These are phyloP conservation scores for Rhizophora apiculata DNA, from an alignment of 345 rosid species.

Conservation along the genomic window DNA sequence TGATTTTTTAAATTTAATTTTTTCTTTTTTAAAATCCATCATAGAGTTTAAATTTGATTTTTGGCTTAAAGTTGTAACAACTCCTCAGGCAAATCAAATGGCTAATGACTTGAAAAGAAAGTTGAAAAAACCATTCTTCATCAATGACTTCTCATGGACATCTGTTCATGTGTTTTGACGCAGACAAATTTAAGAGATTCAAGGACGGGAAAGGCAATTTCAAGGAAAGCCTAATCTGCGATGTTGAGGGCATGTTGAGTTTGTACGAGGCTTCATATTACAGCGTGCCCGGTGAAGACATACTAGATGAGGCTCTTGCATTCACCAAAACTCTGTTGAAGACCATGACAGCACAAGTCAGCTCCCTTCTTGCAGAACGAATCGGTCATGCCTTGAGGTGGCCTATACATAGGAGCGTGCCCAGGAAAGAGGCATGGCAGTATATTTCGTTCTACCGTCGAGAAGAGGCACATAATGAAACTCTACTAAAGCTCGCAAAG, in stretches of 20 bases:
- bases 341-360: background rate
- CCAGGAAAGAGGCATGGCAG: slow-evolving; percentile 21
- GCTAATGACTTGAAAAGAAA: no score
- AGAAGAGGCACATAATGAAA: slow-evolving; percentile 12
- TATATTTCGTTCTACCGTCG: slow-evolving; percentile 28
- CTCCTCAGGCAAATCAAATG: no score
- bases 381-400: background rate
- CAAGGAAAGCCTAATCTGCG: slow-evolving; percentile 1
- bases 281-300: slow-evolving; percentile 27
- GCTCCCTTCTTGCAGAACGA: slow-evolving; percentile 5
- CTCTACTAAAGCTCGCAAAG: slow-evolving; percentile 23
- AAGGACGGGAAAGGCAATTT: slow-evolving; percentile 18
- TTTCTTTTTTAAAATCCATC: no score
- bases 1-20: no score
- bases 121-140: no score
- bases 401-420: slow-evolving; percentile 18
- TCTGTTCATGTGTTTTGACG: background rate
- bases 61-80: no score
- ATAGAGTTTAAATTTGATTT: no score
- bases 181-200: slow-evolving; percentile 35
- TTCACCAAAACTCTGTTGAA: slow-evolving; percentile 28
- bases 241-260: slow-evolving; percentile 25
- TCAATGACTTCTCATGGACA: no score
- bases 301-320: slow-evolving; percentile 34
- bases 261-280: slow-evolving; percentile 43